Evolutionary conservation across 306 rosid genomes (phyloP).

Genomic region (Trifolium pratense): DNA sequence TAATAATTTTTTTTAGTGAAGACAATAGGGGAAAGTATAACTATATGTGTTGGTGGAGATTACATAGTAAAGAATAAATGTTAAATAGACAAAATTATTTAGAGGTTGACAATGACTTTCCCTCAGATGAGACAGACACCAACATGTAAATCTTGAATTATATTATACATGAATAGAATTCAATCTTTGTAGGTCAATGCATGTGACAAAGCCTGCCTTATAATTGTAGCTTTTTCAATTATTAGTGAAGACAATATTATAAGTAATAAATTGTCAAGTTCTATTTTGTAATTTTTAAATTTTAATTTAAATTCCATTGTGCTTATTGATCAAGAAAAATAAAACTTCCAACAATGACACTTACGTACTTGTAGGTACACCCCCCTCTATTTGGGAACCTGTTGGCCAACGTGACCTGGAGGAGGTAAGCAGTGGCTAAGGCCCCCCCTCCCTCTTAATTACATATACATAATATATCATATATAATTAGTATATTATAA

Average conservation of each 20-base stretch:
- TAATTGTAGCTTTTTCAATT: not conserved
- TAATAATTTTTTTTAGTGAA: not conserved
- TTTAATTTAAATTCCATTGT: not conserved
- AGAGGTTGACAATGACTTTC: constrained; percentile 19
- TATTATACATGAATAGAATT: constrained; percentile 2
- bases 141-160: not conserved
- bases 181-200: not conserved
- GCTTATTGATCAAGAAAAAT: not conserved
- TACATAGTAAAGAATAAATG: constrained; percentile 28
- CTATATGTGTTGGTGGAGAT: constrained; percentile 41
- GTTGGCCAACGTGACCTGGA: too few relatives aligned
- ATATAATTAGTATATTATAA: too few relatives aligned
- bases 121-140: not conserved
- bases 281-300: not conserved
- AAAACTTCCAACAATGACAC: not conserved
- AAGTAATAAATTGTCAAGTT: not conserved
- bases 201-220: constrained; percentile 3
- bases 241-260: not conserved
- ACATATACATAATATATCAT: too few relatives aligned
- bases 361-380: too few relatives aligned
- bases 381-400: too few relatives aligned
- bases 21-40: not conserved
- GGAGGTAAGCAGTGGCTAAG: too few relatives aligned
- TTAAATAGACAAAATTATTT: constrained; percentile 8
- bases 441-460: too few relatives aligned